Evolutionary conservation across 1,284 basidiomycete genomes (phyloP).

Genomic region (Puccinia polysora): DNA sequence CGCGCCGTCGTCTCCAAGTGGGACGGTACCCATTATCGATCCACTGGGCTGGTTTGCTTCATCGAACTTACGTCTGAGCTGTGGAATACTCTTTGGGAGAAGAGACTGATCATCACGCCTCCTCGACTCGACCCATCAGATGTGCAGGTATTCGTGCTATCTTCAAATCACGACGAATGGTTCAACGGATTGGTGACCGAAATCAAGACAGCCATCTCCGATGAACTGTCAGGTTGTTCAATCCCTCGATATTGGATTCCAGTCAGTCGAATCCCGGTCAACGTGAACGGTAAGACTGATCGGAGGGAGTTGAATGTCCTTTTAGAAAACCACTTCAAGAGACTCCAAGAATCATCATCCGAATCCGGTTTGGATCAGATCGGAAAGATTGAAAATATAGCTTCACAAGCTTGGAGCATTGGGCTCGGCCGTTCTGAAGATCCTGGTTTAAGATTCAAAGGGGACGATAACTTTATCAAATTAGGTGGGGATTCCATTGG

Average conservation of each 20-base stretch:
- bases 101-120: neutral
- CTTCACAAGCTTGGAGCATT: conserved; percentile 44
- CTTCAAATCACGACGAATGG: neutral
- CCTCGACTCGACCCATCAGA: neutral
- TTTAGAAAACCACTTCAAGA: conserved; percentile 34
- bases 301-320: conserved; percentile 44
- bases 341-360: conserved; percentile 29
- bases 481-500: conserved; percentile 49
- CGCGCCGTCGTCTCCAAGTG: conserved; percentile 48
- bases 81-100: neutral
- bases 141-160: neutral
- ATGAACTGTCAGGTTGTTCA: conserved; percentile 46
- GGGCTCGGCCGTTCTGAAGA: conserved; percentile 44
- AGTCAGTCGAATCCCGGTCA: conserved; percentile 46
- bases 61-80: conserved; percentile 8
- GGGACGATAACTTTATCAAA: conserved; percentile 46
- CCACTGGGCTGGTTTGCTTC: conserved; percentile 46
- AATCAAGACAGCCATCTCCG: conserved; percentile 38
- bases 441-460: conserved; percentile 24
- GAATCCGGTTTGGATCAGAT: neutral
- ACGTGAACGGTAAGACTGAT: conserved; percentile 48
- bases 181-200: conserved; percentile 42
- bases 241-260: conserved; percentile 48
- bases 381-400: conserved; percentile 39
- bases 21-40: conserved; percentile 38